A percentile compares a stretch with the other conserved stretches of the same genome.
phyloP scores from a whole-genome alignment of 2,329 filamentous ascomycete genomes.

The Neobulgaria alba region DNA sequence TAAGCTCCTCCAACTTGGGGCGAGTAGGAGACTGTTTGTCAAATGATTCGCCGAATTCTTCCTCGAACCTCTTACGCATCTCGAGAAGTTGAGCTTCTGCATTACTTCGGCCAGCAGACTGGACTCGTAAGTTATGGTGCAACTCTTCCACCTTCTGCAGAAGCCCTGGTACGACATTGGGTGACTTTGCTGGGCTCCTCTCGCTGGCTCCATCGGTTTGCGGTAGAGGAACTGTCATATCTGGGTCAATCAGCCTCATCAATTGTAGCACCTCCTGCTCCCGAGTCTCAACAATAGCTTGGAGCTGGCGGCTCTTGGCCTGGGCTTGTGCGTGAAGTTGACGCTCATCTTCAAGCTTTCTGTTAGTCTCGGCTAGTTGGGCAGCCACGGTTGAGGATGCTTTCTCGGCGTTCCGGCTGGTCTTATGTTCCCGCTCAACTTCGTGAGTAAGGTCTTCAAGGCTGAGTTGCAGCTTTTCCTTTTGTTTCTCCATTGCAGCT shows the following conservation, averaged over 20 bases:
- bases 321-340: slow-evolving; percentile 82
- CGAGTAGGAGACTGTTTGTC: slow-evolving; percentile 56
- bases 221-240: slow-evolving; percentile 40
- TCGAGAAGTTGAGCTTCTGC: slow-evolving; percentile 78
- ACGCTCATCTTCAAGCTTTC: slow-evolving; percentile 82
- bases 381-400: slow-evolving; percentile 68
- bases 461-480: slow-evolving; percentile 81
- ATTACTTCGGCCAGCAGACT: slow-evolving; percentile 69
- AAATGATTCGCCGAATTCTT: slow-evolving; percentile 57
- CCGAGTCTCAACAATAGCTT: slow-evolving; percentile 67
- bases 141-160: slow-evolving; percentile 79
- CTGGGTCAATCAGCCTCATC: slow-evolving; percentile 78
- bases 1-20: slow-evolving; percentile 77
- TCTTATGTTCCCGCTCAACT: slow-evolving; percentile 80
- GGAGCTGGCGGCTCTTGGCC: slow-evolving; percentile 72
- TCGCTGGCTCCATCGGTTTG: slow-evolving; percentile 50
- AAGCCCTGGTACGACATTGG: slow-evolving; percentile 69
- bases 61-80: slow-evolving; percentile 63
- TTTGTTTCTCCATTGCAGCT: slow-evolving; percentile 82
- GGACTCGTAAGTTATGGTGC: slow-evolving; percentile 80
- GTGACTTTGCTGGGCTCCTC: slow-evolving; percentile 41
- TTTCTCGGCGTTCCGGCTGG: slow-evolving; percentile 84
- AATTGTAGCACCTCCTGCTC: slow-evolving; percentile 75
- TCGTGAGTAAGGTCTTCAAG: slow-evolving; percentile 92
- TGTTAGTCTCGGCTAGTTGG: slow-evolving; percentile 81